These are phyloP conservation scores for Mycena kentingensis DNA, from an alignment of 768 basidiomycete genomes.

Conservation along the genomic window DNA sequence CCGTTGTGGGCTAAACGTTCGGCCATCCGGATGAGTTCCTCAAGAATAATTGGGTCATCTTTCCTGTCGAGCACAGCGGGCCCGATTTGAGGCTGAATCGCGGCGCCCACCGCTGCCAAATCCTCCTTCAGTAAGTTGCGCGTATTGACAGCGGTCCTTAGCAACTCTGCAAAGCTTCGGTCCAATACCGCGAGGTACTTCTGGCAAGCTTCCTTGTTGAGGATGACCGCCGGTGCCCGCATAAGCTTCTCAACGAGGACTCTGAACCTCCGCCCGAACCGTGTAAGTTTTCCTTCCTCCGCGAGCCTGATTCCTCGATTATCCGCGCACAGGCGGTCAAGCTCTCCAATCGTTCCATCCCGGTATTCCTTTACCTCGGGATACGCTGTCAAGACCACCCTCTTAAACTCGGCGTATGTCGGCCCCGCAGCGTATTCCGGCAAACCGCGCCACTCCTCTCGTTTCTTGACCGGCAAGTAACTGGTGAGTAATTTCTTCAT, in stretches of 20 bases:
- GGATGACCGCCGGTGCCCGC: conserved; percentile 2
- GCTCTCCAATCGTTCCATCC: not conserved
- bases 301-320: conserved; percentile 1
- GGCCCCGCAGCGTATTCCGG: not conserved
- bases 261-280: conserved; percentile 5
- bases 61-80: not conserved
- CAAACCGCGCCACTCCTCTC: not conserved
- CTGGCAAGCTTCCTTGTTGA: conserved; percentile 9
- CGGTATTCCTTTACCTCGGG: not conserved
- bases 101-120: not conserved
- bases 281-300: conserved; percentile 2
- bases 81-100: not conserved
- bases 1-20: conserved; percentile 1
- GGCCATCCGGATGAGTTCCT: conserved; percentile 10
- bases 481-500: not conserved
- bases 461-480: not conserved
- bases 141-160: conserved; percentile 6
- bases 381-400: not conserved
- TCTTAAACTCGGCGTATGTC: conserved; percentile 2
- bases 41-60: conserved; percentile 5
- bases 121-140: conserved; percentile 7
- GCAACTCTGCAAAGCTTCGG: conserved; percentile 5
- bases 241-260: conserved; percentile 6
- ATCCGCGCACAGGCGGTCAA: not conserved
- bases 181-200: conserved; percentile 5